Evolutionary conservation across 768 basidiomycete genomes (phyloP), one percentile per base, ranked within the genome.

Genomic region (Lentinula detonsa): DNA sequence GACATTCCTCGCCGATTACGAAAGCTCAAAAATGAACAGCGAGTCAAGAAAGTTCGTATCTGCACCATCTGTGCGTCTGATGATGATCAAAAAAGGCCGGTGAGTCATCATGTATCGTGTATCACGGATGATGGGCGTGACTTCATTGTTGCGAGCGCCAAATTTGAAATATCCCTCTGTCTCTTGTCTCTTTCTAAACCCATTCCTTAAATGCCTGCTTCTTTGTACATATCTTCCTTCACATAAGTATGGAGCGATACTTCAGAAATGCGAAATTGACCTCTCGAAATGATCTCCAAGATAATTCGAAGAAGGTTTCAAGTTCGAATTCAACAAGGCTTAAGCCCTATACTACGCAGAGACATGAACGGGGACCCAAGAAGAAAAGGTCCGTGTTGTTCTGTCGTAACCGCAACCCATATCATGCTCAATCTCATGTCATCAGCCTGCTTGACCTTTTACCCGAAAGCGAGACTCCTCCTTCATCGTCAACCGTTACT

Each of bases 1-100:
- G 86, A 80, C 87, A 92, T 90, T 35, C 62, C 70, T 64, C 77
- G 71, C 37, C 50, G 5, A 37, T 23, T 18, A 45, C 33, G 48
- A 51, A 37, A 50, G 33, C 15, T 31, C 9, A 59, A 10, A 37
- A 46, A 59, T 48, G 48, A 59, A 35, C 45, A 35, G 15, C 39
- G 43, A 31, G 23, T 46, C 40, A 31, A 58, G 61, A 59, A 59
- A 50, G 34, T 48, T 11, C 46, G 18, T 57, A 62, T 54, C 57
- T 45, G 60, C 54, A 40, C 16, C 54, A 56, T 56, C 54, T 55
- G 21, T 33, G 35, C 35, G 31, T 31, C 50, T 52, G 13, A 31
- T 52, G 28, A n/a, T 45, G 43, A 45, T 45, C n/a, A 57, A 57
- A 28, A 56, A 40, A 57, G 28, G 57, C n/a, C 40, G 8, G 40